These are phyloP conservation scores for Phaseolus coccineus DNA, from an alignment of 331 rosid species.

Conservation along the genomic window DNA sequence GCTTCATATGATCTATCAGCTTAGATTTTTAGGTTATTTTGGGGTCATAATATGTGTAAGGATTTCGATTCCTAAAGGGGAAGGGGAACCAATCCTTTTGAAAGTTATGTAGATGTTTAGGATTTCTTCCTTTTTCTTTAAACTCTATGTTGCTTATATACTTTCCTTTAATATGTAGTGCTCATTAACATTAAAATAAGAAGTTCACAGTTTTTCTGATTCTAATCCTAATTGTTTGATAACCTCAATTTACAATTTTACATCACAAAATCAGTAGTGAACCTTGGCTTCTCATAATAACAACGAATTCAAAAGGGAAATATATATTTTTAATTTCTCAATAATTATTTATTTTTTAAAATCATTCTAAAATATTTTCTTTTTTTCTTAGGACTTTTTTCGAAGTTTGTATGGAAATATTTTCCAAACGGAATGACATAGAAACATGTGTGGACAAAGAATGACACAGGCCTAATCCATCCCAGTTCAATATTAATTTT, in stretches of 20 bases:
- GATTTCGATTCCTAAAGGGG: background rate
- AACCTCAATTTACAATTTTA: background rate
- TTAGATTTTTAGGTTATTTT: constrained; percentile 2
- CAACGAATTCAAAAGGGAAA: background rate
- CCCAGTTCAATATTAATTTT: too few species aligned
- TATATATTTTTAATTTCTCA: background rate
- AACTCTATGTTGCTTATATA: constrained; percentile 1
- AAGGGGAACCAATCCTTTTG: constrained; percentile 10
- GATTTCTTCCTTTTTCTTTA: background rate
- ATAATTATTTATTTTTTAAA: background rate
- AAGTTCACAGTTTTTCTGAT: background rate
- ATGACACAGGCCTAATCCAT: too few species aligned
- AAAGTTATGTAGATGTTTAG: constrained; percentile 9
- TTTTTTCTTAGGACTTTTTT: too few species aligned
- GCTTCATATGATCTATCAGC: constrained; percentile 32
- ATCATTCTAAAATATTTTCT: background rate
- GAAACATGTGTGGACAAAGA: too few species aligned
- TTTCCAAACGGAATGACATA: too few species aligned
- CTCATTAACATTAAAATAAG: constrained; percentile 5
- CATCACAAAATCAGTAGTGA: background rate
- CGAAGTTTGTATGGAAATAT: too few species aligned
- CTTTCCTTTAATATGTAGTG: background rate
- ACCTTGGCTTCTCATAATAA: background rate
- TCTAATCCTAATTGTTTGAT: background rate
- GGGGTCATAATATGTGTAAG: background rate